Conservation (phyloP, 495 filamentous ascomycete species). For the Penicillium flavigenum region DNA sequence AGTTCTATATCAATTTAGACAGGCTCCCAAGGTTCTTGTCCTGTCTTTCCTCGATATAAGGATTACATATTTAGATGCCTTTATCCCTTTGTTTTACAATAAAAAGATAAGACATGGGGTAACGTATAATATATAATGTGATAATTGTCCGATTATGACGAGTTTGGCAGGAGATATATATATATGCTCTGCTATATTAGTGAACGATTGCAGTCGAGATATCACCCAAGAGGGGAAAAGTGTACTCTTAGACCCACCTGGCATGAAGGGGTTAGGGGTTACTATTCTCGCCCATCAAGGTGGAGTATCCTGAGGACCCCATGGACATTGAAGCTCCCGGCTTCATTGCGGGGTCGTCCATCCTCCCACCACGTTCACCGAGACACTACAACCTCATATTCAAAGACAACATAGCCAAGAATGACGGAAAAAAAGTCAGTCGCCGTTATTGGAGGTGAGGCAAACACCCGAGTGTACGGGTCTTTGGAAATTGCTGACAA, state of each 20-base stretch:
- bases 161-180: background rate
- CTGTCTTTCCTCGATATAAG: too few relatives aligned
- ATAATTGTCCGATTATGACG: background rate
- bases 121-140: background rate
- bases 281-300: background rate
- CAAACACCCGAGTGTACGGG: background rate
- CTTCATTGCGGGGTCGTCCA: conserved; percentile 1
- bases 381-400: background rate
- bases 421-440: conserved; percentile 17
- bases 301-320: background rate
- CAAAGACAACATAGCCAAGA: background rate
- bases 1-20: background rate
- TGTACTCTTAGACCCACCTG: background rate
- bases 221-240: too few relatives aligned
- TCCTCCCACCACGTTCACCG: background rate
- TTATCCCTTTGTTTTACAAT: background rate
- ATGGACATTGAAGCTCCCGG: background rate
- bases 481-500: background rate
- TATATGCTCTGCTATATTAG: background rate
- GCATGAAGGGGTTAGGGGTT: background rate
- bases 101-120: background rate
- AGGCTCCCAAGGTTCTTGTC: too few relatives aligned
- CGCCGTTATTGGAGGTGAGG: conserved; percentile 18
- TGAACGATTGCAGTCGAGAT: too few relatives aligned
- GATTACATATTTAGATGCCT: background rate